phyloP scores from a whole-genome alignment of 441 rosid genomes.

The Euphorbia neoarborescens region DNA sequence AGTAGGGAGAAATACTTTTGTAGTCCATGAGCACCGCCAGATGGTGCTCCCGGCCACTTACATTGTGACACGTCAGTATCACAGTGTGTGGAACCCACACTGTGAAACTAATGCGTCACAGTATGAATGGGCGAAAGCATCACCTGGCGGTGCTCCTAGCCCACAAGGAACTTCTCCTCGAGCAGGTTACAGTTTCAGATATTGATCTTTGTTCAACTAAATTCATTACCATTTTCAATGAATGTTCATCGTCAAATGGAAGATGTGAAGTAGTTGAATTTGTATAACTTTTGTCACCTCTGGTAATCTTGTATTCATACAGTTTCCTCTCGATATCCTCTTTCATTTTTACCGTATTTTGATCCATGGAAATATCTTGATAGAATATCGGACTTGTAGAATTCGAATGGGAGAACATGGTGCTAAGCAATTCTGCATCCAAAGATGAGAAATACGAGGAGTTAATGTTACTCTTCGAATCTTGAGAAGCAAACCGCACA shows the following conservation, averaged over 20 bases:
- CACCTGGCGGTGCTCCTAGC: too few relatives aligned
- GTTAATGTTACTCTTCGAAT: conserved; percentile 58
- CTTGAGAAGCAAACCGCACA: conserved; percentile 66
- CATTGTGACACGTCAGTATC: too few relatives aligned
- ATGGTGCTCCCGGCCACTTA: too few relatives aligned
- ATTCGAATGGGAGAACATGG: conserved; percentile 18
- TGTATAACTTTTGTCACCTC: conserved; percentile 16
- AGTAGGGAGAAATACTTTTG: too few relatives aligned
- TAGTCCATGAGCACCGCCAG: too few relatives aligned
- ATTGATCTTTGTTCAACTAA: conserved; percentile 30
- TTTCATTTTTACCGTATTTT: conserved; percentile 23
- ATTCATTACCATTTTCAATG: conserved; percentile 14
- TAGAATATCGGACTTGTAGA: conserved; percentile 15
- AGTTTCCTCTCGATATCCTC: conserved; percentile 29
- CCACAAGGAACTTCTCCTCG: too few relatives aligned
- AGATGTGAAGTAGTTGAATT: conserved; percentile 10
- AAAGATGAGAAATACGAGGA: conserved; percentile 42
- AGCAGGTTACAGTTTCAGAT: conserved; percentile 37
- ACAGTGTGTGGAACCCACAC: too few relatives aligned
- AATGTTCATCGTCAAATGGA: conserved; percentile 11
- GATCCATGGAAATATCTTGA: not conserved
- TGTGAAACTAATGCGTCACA: too few relatives aligned
- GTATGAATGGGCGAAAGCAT: too few relatives aligned
- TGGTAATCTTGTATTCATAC: conserved; percentile 20
- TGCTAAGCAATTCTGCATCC: conserved; percentile 39